Conservation (phyloP, 345 rosid species). For the Brassica napus region Da-Ae NC_063434.1:3181001-3181500, state of each 20-base stretch:
- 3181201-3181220: conserved; percentile 18
- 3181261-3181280: conserved; percentile 47
- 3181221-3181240: conserved; percentile 34
- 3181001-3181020: no score
- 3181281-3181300: conserved; percentile 40
- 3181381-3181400: conserved; percentile 18
- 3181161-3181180: not conserved
- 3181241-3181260: not conserved
- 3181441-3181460: conserved; percentile 17
- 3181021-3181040: no score
- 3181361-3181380: not conserved
- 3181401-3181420: conserved; percentile 26
- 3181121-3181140: conserved; percentile 20
- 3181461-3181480: conserved; percentile 36
- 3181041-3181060: no score
- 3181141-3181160: conserved; percentile 11
- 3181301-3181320: conserved; percentile 39
- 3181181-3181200: conserved; percentile 14
- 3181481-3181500: conserved; percentile 45
- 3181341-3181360: conserved; percentile 35
- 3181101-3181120: not conserved
- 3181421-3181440: conserved; percentile 35
- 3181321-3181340: conserved; percentile 34
- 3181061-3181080: no score
- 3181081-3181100: no score